Evolutionary conservation across 1,139 yeast species (phyloP).

Genomic region (Pichia sp.): DNA sequence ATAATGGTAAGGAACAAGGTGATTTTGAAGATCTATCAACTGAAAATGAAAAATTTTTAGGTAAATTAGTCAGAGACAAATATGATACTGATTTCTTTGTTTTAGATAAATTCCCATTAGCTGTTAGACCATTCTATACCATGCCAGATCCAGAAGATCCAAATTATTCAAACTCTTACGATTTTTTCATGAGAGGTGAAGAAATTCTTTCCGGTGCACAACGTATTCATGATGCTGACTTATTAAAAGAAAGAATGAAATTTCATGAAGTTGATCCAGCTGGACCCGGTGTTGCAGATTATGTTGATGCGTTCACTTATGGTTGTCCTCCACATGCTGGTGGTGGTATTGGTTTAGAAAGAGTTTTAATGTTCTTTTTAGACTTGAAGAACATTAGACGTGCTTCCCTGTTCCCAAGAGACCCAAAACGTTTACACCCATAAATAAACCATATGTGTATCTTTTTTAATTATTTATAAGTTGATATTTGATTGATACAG

Average conservation of each 20-base stretch:
- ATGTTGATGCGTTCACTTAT: conserved; percentile 83
- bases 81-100: conserved; percentile 97
- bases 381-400: conserved; percentile 96
- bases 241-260: conserved; percentile 74
- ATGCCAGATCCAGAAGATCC: conserved; percentile 97
- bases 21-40: conserved; percentile 89
- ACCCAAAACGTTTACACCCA: conserved; percentile 91
- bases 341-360: conserved; percentile 98
- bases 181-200: conserved; percentile 99
- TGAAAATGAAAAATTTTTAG: conserved; percentile 89
- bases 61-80: conserved; percentile 84
- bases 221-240: conserved; percentile 90
- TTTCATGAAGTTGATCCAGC: conserved; percentile 78
- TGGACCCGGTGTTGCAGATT: conserved; percentile 79
- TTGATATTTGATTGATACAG: neutral
- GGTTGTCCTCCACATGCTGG: conserved; percentile 99
- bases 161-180: conserved; percentile 88
- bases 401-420: conserved; percentile 98
- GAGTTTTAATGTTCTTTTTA: conserved; percentile 96
- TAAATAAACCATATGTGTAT: conserved; percentile 20
- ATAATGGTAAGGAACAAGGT: conserved; percentile 72
- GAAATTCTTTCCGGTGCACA: conserved; percentile 98
- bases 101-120: conserved; percentile 95
- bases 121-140: conserved; percentile 95
- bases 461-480: neutral